A percentile compares a stretch with the other conserved stretches of the same genome.
phyloP scores from a whole-genome alignment of 2,329 filamentous ascomycete species.

The Diaporthe sp. region DNA sequence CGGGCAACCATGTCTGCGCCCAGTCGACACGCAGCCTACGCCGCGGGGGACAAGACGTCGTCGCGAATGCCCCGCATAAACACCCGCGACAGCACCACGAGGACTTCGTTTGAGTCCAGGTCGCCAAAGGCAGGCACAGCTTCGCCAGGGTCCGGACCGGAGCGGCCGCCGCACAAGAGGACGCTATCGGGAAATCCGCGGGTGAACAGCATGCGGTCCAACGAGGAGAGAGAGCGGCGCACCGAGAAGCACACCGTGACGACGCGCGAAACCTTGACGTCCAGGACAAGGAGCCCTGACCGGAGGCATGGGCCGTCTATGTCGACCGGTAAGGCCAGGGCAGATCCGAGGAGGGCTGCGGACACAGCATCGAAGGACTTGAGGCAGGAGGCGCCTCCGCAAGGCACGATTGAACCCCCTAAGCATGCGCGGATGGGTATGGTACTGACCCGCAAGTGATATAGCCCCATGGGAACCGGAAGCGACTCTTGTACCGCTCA shows the following conservation, averaged over 20 bases:
- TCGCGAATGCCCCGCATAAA: slow-evolving; percentile 44
- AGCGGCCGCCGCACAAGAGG: slow-evolving; percentile 63
- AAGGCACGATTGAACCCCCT: slow-evolving; percentile 56
- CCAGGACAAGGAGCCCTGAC: slow-evolving; percentile 71
- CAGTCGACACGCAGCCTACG: slow-evolving; percentile 44
- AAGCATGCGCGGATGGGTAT: slow-evolving; percentile 3
- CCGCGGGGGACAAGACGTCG: slow-evolving; percentile 31
- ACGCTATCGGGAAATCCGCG: slow-evolving; percentile 70
- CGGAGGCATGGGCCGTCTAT: slow-evolving; percentile 54
- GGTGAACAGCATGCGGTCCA: slow-evolving; percentile 59
- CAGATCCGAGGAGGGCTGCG: slow-evolving; percentile 57
- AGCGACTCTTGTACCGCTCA: slow-evolving; percentile 78
- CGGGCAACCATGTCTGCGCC: slow-evolving; percentile 46
- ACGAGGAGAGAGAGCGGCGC: slow-evolving; percentile 69
- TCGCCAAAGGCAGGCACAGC: slow-evolving; percentile 49
- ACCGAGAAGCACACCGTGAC: slow-evolving; percentile 71
- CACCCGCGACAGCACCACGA: slow-evolving; percentile 51
- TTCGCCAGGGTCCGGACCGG: slow-evolving; percentile 36
- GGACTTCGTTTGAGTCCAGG: slow-evolving; percentile 50
- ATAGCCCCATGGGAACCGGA: slow-evolving; percentile 81
- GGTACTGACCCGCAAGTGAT: slow-evolving; percentile 46
- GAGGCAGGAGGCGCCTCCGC: slow-evolving; percentile 61
- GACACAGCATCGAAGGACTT: slow-evolving; percentile 61
- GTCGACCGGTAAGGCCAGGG: slow-evolving; percentile 52
- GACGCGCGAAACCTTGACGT: slow-evolving; percentile 73